Evolutionary conservation across 2,329 filamentous ascomycete genomes (phyloP), one percentile per base, ranked within the genome.

Genomic region (Aspergillus sp.): DNA sequence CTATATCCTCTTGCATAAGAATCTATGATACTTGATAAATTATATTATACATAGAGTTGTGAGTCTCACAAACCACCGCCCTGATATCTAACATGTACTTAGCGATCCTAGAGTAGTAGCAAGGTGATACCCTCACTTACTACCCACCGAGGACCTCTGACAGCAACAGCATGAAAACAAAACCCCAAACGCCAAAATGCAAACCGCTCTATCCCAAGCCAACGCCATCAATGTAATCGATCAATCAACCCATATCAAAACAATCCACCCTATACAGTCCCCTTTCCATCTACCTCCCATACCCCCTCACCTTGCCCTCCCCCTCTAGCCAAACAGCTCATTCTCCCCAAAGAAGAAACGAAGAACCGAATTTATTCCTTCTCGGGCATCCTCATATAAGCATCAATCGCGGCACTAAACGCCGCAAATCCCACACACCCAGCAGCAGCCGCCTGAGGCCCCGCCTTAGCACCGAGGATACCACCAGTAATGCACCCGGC

Each of bases 381-480:
- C 59, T 71, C 72, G 11, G 90, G 90, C 82, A 89, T 89, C 69
- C 90, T 80, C 91, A 97, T 91, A 74, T 92, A 97, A 39, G 87
- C 87, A 82, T 98, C 94, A 73, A 98, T 97, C 0, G 93, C 94
- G 14, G 90, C 87, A 74, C 87, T 91, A 70, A 98, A 98, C 1
- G 91, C 93, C 58, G 95, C 95, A 77, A 99, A 99, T 0, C 94
- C 95, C 12, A 87, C 90, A 76, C 94, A 98, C 1, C 95, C 95
- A 4, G 96, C 84, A 1, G 87, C 89, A 53, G 91, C 90, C 32
- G 94, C 95, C 79, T 95, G 91, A 7, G 95, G 95, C 0, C 95
- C 95, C 0, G 91, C 94, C 68, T 90, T 91, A 63, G 90, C 87
- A 52, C 92, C 94, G 64, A 99, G 78, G 56, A 95, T 90, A 18